Conservation (phyloP, 768 basidiomycete genomes). For the Termitomyces sp. region DNA sequence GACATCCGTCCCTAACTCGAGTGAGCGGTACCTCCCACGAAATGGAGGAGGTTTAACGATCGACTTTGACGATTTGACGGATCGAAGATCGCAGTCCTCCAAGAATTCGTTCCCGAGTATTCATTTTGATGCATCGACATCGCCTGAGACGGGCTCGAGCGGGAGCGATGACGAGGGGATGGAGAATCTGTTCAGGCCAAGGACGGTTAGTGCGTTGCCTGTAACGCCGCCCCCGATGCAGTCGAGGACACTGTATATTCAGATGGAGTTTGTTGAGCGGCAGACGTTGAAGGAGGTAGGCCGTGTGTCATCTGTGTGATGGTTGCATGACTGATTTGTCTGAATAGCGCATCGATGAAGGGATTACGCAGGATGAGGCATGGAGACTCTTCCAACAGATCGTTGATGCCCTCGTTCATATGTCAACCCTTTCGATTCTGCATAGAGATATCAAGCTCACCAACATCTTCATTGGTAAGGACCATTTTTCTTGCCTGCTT, state of each 20-base stretch:
- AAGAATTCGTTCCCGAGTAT: slow-evolving; percentile 75
- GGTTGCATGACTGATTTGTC: background rate
- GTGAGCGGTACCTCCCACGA: slow-evolving; percentile 33
- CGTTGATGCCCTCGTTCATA: slow-evolving; percentile 85
- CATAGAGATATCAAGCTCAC: slow-evolving; percentile 90
- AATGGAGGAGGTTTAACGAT: slow-evolving; percentile 60
- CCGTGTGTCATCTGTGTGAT: slow-evolving; percentile 3
- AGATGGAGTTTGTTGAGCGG: slow-evolving; percentile 94
- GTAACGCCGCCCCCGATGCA: slow-evolving; percentile 24
- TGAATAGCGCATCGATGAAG: slow-evolving; percentile 70
- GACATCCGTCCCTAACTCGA: slow-evolving; percentile 48
- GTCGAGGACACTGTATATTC: slow-evolving; percentile 80
- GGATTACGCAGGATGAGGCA: slow-evolving; percentile 77
- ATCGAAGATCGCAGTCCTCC: slow-evolving; percentile 49
- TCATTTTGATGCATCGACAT: slow-evolving; percentile 59
- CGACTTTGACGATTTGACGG: slow-evolving; percentile 61
- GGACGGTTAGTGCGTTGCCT: slow-evolving; percentile 4
- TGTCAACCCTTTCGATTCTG: slow-evolving; percentile 83
- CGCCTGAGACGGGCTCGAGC: slow-evolving; percentile 29
- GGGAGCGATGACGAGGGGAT: slow-evolving; percentile 38
- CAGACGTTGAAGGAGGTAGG: slow-evolving; percentile 84
- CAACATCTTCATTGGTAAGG: slow-evolving; percentile 87
- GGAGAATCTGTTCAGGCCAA: slow-evolving; percentile 30
- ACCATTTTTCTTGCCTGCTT: background rate
- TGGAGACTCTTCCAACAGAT: slow-evolving; percentile 92